Percentiles rank a stretch among this genome's conserved stretches.
Conservation (phyloP, 768 basidiomycete species). For the Amanita rubescens region DNA sequence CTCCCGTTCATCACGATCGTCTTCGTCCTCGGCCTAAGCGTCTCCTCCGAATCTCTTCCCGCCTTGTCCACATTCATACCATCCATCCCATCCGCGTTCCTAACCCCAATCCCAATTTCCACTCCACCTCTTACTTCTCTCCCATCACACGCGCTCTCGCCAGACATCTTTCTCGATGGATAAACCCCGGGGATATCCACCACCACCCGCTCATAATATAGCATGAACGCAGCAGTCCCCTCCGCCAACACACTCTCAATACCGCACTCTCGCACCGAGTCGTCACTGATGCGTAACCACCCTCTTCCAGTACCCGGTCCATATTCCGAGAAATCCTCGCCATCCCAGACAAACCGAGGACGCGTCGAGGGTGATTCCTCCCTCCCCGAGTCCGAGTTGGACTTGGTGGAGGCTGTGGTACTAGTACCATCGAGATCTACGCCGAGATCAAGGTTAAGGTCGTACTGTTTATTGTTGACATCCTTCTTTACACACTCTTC, state of each 20-base stretch:
- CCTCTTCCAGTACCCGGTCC: constrained; percentile 37
- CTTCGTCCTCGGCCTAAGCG: constrained; percentile 46
- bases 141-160: constrained; percentile 6
- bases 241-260: constrained; percentile 68
- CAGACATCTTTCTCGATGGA: background rate
- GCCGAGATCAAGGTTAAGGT: background rate
- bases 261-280: constrained; percentile 67
- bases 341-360: constrained; percentile 51
- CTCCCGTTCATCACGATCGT: constrained; percentile 40
- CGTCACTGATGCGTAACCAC: constrained; percentile 90
- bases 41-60: constrained; percentile 47
- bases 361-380: background rate
- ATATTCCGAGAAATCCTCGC: constrained; percentile 29
- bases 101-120: constrained; percentile 2
- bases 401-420: constrained; percentile 4
- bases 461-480: background rate
- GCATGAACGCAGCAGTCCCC: constrained; percentile 79
- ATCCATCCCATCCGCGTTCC: constrained; percentile 8
- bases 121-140: constrained; percentile 9
- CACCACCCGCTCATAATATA: constrained; percentile 80
- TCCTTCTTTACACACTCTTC: too few species aligned
- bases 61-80: background rate
- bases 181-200: constrained; percentile 22
- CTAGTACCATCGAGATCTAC: background rate
- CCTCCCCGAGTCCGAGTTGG: background rate